Evolutionary conservation across 768 basidiomycete species (phyloP).

Genomic region (Lentinula sp.): DNA sequence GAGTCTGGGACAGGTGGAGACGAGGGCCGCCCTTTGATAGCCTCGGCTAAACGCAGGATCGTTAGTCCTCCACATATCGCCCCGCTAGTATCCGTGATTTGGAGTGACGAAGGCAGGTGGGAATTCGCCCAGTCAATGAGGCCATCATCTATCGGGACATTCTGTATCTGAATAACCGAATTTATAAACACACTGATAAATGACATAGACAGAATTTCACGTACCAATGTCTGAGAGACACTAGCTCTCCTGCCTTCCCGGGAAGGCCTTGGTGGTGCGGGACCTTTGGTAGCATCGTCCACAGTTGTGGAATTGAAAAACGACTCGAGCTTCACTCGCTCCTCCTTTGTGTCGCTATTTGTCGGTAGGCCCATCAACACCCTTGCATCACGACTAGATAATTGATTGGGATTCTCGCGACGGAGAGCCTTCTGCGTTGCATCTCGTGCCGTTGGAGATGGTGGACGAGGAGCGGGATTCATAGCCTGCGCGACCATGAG

Average conservation of each 20-base stretch:
- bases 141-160: conserved; percentile 33
- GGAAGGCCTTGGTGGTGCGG: conserved; percentile 60
- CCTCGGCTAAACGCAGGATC: conserved; percentile 81
- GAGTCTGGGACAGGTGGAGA: conserved; percentile 73
- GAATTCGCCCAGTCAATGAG: conserved; percentile 88
- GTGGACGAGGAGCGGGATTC: conserved; percentile 93
- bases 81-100: conserved; percentile 41
- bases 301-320: conserved; percentile 44
- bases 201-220: neutral
- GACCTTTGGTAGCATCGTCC: conserved; percentile 9
- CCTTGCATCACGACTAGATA: conserved; percentile 75
- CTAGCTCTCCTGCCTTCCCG: conserved; percentile 51
- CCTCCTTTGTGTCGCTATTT: conserved; percentile 29
- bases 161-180: conserved; percentile 11
- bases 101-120: conserved; percentile 61
- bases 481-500: conserved; percentile 92
- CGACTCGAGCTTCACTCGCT: conserved; percentile 46
- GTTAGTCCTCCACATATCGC: conserved; percentile 62
- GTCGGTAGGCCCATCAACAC: conserved; percentile 59
- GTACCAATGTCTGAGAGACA: neutral
- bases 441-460: conserved; percentile 81
- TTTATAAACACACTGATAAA: conserved; percentile 8
- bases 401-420: conserved; percentile 77
- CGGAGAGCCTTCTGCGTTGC: conserved; percentile 85
- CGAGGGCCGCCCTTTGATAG: conserved; percentile 58